phyloP scores from a whole-genome alignment of 768 basidiomycete genomes.

The Baorangia bicolor region DNA sequence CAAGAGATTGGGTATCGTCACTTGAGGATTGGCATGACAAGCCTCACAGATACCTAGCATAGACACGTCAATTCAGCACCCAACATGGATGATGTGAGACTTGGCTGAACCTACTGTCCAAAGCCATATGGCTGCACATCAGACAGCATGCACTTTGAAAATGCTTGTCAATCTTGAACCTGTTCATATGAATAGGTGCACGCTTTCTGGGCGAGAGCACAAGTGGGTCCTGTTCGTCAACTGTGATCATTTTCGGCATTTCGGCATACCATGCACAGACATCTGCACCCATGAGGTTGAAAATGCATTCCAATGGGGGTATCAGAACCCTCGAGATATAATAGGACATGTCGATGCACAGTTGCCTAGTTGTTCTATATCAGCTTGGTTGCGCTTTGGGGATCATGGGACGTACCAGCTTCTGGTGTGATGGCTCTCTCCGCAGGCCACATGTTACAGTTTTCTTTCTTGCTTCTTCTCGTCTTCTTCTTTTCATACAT shows the following conservation, averaged over 20 bases:
- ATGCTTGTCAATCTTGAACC: conserved; percentile 68
- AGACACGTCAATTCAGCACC: not conserved
- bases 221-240: conserved; percentile 36
- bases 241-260: conserved; percentile 65
- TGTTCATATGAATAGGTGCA: conserved; percentile 32
- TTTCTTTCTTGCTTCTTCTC: no score
- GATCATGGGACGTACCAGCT: conserved; percentile 46
- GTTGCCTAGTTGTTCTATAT: conserved; percentile 42
- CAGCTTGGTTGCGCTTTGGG: not conserved
- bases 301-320: conserved; percentile 85
- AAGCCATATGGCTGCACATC: conserved; percentile 57
- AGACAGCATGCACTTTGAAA: conserved; percentile 71
- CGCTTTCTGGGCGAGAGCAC: conserved; percentile 38
- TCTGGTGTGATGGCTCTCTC: conserved; percentile 73
- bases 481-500: no score
- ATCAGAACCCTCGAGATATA: conserved; percentile 88
- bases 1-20: conserved; percentile 56
- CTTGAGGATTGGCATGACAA: conserved; percentile 52
- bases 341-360: conserved; percentile 81
- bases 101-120: conserved; percentile 43
- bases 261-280: conserved; percentile 83
- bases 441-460: no score
- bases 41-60: conserved; percentile 61
- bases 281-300: conserved; percentile 89
- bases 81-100: not conserved